These are phyloP conservation scores for Tylopilus cervinicoccineus DNA, from an alignment of 768 basidiomycete genomes.

Conservation along the genomic window DNA sequence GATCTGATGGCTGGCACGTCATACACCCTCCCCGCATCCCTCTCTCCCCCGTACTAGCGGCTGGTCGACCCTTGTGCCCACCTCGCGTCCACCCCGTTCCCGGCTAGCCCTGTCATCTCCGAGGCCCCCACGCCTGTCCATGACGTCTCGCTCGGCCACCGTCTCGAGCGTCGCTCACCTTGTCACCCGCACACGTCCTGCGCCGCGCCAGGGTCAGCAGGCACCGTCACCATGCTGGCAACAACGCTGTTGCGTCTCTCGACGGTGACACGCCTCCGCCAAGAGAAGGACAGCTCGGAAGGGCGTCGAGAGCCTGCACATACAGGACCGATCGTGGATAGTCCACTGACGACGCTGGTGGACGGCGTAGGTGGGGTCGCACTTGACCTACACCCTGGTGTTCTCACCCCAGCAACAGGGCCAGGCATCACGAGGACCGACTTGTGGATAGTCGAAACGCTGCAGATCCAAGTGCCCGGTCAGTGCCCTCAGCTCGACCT, in stretches of 20 bases:
- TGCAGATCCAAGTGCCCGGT: conserved; percentile 28
- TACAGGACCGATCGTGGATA: too few species aligned
- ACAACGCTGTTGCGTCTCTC: conserved; percentile 53
- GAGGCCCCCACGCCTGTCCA: too few species aligned
- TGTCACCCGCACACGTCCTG: too few species aligned
- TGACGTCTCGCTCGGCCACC: too few species aligned
- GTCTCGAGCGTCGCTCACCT: too few species aligned
- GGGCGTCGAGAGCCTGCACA: too few species aligned
- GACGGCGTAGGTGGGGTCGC: conserved; percentile 52
- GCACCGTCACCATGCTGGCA: conserved; percentile 45
- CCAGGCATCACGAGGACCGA: conserved; percentile 45
- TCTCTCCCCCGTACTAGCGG: too few species aligned
- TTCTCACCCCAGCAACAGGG: too few species aligned
- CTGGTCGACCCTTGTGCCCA: background rate
- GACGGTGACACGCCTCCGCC: too few species aligned
- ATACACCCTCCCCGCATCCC: conserved; percentile 23
- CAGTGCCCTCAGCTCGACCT: conserved; percentile 14
- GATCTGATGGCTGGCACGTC: conserved; percentile 35
- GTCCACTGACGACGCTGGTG: too few species aligned
- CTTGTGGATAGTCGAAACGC: conserved; percentile 47
- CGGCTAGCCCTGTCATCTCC: too few species aligned
- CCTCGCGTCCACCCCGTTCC: conserved; percentile 5
- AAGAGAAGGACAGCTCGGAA: too few species aligned
- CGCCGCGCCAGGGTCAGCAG: conserved; percentile 19
- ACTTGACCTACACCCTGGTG: conserved; percentile 77